Evolutionary conservation across 2,329 filamentous ascomycete species (phyloP), one percentile per base, ranked within the genome.

Genomic region (Magnaporthiopsis incrustans): DNA sequence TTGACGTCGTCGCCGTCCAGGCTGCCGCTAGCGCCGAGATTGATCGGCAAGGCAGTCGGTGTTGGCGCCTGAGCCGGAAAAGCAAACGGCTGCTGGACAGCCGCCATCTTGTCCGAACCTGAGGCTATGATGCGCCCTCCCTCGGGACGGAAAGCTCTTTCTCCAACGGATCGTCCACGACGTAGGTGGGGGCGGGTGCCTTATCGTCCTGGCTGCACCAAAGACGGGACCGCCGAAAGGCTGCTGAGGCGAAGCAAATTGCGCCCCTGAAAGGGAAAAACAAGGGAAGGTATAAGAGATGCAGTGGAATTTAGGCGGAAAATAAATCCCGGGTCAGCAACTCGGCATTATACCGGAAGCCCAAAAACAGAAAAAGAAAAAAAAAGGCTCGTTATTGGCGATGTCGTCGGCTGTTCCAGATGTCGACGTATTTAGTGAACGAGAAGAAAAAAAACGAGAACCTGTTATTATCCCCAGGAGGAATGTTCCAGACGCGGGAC

Each of bases 1-100:
- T 77, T 74, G 67, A 76, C 69, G 60, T 71, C 65, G 27, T 67
- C 67, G 1, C 60, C 44, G 38, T 18, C 38, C 15, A 44, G 38
- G 15, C 38, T 44, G 38, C 15, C 18, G n/a, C 62, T 63, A 15
- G 65, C 67, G 61, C 68, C 67, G 61, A 70, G 67, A 64, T 69
- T 73, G 56, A 68, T 69, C 5, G 71, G 70, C 66, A 67, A 66
- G 32, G 67, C 67, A 61, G 69, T 66, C 65, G 69, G 58, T 69
- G 64, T 57, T 70, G 69, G 59, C 72, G 72, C 56, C 70, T 58
- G 58, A 2, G 64, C 8, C 3, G 65, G n/a, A 14, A 63, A 56
- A 10, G 64, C 26, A 26, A 57, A 70, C 69, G 73, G 71, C 38
- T 67, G 66, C 61, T 70, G 68, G 33, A 69, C 67, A 44, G 68